A percentile compares a stretch with the other conserved stretches of the same genome.
These are phyloP conservation scores for Maudiozyma barnettii DNA, from an alignment of 805 yeast genomes.

Conservation along the genomic window DNA sequence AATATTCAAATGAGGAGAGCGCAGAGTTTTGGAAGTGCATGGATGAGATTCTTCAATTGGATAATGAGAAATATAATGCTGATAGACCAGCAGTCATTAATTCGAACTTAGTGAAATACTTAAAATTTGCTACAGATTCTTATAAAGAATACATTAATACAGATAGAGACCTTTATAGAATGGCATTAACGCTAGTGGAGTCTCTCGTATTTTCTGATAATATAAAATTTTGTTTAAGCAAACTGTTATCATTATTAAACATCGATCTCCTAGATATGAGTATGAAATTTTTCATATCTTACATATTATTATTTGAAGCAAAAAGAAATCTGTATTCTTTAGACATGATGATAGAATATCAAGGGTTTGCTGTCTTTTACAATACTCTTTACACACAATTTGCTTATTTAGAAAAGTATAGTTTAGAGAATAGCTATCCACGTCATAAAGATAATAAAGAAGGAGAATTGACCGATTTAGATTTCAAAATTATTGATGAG, in stretches of 20 bases:
- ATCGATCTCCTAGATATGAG: constrained; percentile 29
- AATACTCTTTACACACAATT: constrained; percentile 32
- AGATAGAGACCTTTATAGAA: constrained; percentile 30
- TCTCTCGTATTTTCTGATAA: constrained; percentile 31
- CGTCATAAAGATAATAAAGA: constrained; percentile 4
- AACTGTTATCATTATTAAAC: constrained; percentile 38
- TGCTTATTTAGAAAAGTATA: constrained; percentile 27
- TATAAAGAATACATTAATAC: constrained; percentile 19
- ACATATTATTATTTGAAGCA: constrained; percentile 37
- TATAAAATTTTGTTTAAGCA: constrained; percentile 39
- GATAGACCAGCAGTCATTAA: constrained; percentile 11
- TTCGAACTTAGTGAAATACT: constrained; percentile 21
- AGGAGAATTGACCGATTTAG: constrained; percentile 20
- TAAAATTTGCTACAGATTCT: constrained; percentile 22
- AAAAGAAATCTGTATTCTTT: constrained; percentile 35
- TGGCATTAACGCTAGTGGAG: constrained; percentile 28
- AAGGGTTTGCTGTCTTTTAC: constrained; percentile 42
- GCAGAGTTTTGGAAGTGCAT: constrained; percentile 22
- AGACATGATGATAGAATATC: constrained; percentile 40
- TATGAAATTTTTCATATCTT: constrained; percentile 35
- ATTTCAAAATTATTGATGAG: constrained; percentile 26
- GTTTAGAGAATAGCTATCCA: constrained; percentile 12
- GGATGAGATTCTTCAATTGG: constrained; percentile 16
- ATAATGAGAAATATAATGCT: constrained; percentile 4
- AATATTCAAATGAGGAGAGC: constrained; percentile 12